Conservation (phyloP, 2,329 filamentous ascomycete species). For the Exutisphaerella laricina region DNA sequence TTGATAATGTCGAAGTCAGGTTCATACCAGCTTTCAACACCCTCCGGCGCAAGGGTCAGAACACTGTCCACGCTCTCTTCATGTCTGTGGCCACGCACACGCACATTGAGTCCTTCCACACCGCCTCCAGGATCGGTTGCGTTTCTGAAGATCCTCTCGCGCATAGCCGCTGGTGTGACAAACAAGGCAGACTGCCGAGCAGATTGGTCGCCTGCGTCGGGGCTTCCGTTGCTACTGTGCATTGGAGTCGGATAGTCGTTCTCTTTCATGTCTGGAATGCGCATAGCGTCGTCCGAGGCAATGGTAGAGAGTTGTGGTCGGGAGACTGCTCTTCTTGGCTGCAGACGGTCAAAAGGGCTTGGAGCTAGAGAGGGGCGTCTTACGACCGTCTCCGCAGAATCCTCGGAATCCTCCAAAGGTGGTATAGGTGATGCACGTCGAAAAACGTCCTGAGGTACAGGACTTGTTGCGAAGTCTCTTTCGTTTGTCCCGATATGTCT, state of each 20-base stretch:
- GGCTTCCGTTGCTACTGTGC: constrained; percentile 10
- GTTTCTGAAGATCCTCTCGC: constrained; percentile 6
- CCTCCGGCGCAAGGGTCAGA: constrained; percentile 29
- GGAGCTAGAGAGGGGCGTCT: constrained; percentile 15
- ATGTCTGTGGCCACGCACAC: constrained; percentile 9
- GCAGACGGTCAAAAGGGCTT: constrained; percentile 1
- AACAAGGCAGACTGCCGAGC: constrained; percentile 6
- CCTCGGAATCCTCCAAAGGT: constrained; percentile 14
- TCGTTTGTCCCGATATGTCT: constrained; percentile 19
- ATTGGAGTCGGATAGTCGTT: constrained; percentile 15
- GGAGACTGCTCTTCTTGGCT: constrained; percentile 11
- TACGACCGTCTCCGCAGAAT: constrained; percentile 17
- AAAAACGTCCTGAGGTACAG: constrained; percentile 7
- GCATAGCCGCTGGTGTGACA: background rate
- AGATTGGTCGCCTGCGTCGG: constrained; percentile 4
- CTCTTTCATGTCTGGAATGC: constrained; percentile 14
- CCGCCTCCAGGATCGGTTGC: constrained; percentile 4
- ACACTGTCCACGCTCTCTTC: constrained; percentile 14
- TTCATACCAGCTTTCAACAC: constrained; percentile 24
- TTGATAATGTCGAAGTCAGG: constrained; percentile 25
- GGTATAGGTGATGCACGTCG: constrained; percentile 16
- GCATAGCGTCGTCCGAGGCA: constrained; percentile 19
- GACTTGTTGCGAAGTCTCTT: constrained; percentile 19
- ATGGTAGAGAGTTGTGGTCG: constrained; percentile 26
- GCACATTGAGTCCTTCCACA: background rate